Percentiles rank a stretch among this genome's conserved stretches.
Conservation (phyloP, 805 yeast genomes). For the Komagataella mondaviorum region DNA sequence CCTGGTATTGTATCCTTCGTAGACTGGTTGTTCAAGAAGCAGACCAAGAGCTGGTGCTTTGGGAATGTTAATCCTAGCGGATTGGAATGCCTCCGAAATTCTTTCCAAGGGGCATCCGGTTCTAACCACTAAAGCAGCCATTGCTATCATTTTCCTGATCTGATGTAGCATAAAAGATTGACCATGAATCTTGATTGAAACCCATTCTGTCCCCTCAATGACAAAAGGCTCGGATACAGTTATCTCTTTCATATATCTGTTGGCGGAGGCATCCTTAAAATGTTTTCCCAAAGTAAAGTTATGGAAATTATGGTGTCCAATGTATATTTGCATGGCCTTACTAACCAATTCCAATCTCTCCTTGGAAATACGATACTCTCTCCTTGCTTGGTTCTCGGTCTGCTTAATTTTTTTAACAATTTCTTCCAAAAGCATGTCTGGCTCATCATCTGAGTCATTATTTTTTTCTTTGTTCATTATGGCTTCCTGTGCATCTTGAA, state of each 20-base stretch:
- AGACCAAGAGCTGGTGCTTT: conserved; percentile 96
- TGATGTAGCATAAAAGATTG: conserved; percentile 98
- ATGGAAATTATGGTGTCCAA: conserved; percentile 81
- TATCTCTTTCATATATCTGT: conserved; percentile 68
- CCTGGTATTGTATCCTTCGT: conserved; percentile 67
- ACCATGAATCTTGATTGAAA: conserved; percentile 91
- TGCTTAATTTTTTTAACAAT: conserved; percentile 40
- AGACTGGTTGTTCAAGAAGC: conserved; percentile 82
- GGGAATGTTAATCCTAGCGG: conserved; percentile 74
- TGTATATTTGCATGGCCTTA: conserved; percentile 55
- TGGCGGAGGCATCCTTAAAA: conserved; percentile 76
- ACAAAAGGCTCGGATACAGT: conserved; percentile 80
- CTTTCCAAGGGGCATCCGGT: conserved; percentile 74
- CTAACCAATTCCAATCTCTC: conserved; percentile 54
- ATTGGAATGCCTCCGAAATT: conserved; percentile 64
- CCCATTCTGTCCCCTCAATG: conserved; percentile 92
- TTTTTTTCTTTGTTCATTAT: conserved; percentile 20
- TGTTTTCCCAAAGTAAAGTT: conserved; percentile 33
- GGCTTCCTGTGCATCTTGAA: conserved; percentile 21
- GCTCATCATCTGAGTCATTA: conserved; percentile 20
- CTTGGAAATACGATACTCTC: conserved; percentile 50
- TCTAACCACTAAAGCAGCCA: conserved; percentile 79
- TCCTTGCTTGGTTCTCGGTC: conserved; percentile 53
- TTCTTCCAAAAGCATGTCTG: conserved; percentile 5
- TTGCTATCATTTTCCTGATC: conserved; percentile 94